Evolutionary conservation across 352 stramenopile species (phyloP), one percentile per base, ranked within the genome.

Genomic region (Phytophthora pini): DNA sequence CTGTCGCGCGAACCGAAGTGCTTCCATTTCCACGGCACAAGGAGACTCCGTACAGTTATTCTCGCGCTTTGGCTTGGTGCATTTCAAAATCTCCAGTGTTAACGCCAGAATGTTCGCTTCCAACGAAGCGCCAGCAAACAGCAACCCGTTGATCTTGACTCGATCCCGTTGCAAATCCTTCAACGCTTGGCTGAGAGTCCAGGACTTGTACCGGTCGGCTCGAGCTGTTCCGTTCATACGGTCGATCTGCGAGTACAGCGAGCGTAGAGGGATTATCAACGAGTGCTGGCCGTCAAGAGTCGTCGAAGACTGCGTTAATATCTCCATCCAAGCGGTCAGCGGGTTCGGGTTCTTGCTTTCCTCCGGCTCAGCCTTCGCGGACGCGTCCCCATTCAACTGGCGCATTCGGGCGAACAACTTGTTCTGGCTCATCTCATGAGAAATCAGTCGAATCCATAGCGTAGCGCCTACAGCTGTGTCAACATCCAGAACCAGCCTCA

Each of bases 131-230:
- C 81, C 75, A 39, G 48, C 55, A 39, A 80, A 74, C 0, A 76
- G 3, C 10, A 74, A 29, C 5, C 71, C 77, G 22, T 93, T 90
- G 56, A 93, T 87, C 17, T 57, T 45, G 22, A 93, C 53, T 3
- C 75, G 71, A 51, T 93, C 84, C 6, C 84, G 79, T 15, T 76
- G 80, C 22, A 87, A 44, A 59, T 93, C 84, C 67, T 93, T 93
- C 5, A 89, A 56, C 4, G 84, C 82, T 67, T 91, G 82, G 6
- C 32, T 77, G 4, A 90, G 74, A 32, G 68, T 91, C 48, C 57
- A 72, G 46, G 74, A 86, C 48, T 78, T 86, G 29, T 76, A 61
- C 10, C 80, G 70, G 44, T 86, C 64, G 27, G 66, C 56, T 31
- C 77, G 68, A 12, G 83, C 74, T 29, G 51, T 60, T 6, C 61